These are phyloP conservation scores for Medakamo hakoo DNA, from an alignment of 139 green algal species.

Conservation along the genomic window DNA sequence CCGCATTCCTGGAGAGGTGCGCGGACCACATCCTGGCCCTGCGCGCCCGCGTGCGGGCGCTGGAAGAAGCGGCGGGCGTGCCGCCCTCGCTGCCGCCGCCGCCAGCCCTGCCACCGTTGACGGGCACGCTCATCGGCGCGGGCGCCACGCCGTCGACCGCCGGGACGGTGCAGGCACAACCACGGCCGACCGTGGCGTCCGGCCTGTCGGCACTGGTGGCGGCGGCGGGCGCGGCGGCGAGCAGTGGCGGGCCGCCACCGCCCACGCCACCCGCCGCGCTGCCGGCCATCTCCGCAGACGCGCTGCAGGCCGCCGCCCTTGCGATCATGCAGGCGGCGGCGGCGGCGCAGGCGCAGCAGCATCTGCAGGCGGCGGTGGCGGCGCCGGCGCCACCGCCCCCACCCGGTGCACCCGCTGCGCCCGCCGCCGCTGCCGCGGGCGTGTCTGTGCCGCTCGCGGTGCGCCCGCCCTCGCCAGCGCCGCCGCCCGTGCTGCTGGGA, in stretches of 20 bases:
- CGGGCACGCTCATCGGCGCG: background rate
- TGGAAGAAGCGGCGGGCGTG: background rate
- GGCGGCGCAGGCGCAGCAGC: background rate
- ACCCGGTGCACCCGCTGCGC: too few species aligned
- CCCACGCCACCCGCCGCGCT: background rate
- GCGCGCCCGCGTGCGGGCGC: background rate
- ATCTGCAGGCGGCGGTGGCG: background rate
- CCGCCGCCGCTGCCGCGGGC: too few species aligned
- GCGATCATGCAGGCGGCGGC: too few species aligned
- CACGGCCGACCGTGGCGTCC: too few species aligned
- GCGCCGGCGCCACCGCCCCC: too few species aligned
- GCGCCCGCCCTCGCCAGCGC: too few species aligned
- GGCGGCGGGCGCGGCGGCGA: too few species aligned
- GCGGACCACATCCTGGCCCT: constrained; percentile 47
- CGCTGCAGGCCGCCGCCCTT: background rate
- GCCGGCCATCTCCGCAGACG: too few species aligned
- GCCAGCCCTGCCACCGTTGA: background rate
- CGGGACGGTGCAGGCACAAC: too few species aligned
- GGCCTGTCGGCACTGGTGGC: too few species aligned
- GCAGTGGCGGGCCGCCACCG: background rate
- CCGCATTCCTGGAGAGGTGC: constrained; percentile 49
- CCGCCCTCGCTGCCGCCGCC: background rate
- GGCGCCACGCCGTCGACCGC: background rate
- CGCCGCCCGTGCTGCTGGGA: too few species aligned
- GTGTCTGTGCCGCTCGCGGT: background rate